Evolutionary conservation across 2,329 filamentous ascomycete species (phyloP).

Genomic region (Microsporum audouinii): DNA sequence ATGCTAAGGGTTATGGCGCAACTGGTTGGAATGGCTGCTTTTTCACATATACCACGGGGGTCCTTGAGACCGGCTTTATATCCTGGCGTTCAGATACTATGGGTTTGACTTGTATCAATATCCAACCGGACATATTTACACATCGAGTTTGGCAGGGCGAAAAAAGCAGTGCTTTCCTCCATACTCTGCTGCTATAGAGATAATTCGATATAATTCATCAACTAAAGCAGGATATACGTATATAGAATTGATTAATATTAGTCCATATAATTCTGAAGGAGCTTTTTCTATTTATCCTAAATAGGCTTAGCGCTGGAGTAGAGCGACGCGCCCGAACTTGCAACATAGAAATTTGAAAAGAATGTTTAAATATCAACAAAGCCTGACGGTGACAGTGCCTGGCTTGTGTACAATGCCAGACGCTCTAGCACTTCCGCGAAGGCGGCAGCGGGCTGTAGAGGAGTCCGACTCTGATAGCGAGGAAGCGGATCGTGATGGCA

Average conservation of each 20-base stretch:
- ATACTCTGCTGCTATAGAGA: neutral
- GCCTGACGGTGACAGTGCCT: neutral
- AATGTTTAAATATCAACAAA: neutral
- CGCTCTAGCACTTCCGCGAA: constrained; percentile 18
- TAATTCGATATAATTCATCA: neutral
- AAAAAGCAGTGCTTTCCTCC: neutral
- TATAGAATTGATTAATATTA: neutral
- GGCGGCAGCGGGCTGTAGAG: constrained; percentile 18
- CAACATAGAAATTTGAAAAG: neutral
- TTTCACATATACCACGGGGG: neutral
- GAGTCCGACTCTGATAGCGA: constrained; percentile 21
- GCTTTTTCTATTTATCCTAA: neutral
- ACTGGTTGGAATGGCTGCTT: neutral
- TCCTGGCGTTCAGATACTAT: neutral
- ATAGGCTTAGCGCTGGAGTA: neutral
- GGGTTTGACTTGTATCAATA: neutral
- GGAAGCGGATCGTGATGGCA: constrained; percentile 13
- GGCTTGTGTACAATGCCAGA: constrained; percentile 20
- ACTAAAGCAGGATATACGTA: neutral
- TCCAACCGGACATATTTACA: neutral
- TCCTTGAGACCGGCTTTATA: neutral
- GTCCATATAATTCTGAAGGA: neutral
- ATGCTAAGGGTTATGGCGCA: neutral
- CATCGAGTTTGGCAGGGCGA: neutral
- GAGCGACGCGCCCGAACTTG: neutral